Evolutionary conservation across 371 early-diverging fungal species (phyloP).

Genomic region (Synchytrium microbalum): DNA sequence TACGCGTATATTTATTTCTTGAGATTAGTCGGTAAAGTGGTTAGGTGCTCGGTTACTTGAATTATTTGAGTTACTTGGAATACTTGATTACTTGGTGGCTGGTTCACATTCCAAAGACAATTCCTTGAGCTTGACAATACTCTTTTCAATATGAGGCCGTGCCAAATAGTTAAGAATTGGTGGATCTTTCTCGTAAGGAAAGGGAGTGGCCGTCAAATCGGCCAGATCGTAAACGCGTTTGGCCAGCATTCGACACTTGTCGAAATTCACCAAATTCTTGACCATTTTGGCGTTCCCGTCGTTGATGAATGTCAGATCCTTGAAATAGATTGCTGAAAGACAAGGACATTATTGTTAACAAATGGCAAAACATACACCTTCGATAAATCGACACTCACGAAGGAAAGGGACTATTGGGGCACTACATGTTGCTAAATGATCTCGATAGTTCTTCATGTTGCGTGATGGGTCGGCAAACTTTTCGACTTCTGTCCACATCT

Average conservation of each 20-base stretch:
- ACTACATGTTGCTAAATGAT: constrained; percentile 22
- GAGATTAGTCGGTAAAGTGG: no score
- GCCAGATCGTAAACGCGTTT: constrained; percentile 39
- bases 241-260: constrained; percentile 48
- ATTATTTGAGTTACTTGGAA: no score
- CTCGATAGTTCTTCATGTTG: constrained; percentile 48
- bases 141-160: constrained; percentile 39
- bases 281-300: constrained; percentile 47
- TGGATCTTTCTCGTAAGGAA: constrained; percentile 25
- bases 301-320: constrained; percentile 50
- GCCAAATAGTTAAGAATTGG: constrained; percentile 40
- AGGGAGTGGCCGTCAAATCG: constrained; percentile 21
- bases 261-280: constrained; percentile 46
- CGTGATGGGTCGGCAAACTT: constrained; percentile 39
- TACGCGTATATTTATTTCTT: no score
- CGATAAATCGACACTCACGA: constrained; percentile 24
- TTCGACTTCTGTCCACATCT: constrained; percentile 34
- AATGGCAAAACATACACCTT: background rate
- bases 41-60: no score
- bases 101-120: constrained; percentile 36
- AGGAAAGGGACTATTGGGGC: constrained; percentile 51
- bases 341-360: background rate
- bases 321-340: constrained; percentile 42
- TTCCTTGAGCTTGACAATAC: constrained; percentile 38
- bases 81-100: no score